These are phyloP conservation scores for Endoconidiophora polonica DNA, from an alignment of 2,329 filamentous ascomycete genomes.

Conservation along the genomic window DNA sequence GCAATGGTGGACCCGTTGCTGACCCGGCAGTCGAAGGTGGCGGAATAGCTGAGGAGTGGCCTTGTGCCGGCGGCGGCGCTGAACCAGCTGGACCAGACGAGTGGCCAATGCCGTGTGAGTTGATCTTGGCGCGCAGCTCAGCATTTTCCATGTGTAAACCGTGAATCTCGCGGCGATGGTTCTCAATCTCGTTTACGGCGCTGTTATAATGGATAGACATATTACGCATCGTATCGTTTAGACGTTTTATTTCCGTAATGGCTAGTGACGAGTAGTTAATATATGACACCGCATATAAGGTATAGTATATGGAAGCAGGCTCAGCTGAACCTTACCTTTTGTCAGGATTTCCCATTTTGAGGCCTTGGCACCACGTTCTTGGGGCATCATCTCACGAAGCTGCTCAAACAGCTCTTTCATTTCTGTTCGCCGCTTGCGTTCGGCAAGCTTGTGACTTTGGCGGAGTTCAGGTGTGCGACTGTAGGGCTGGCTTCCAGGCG, in stretches of 20 bases:
- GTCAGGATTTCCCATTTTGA: slow-evolving; percentile 83
- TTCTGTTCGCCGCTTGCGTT: slow-evolving; percentile 67
- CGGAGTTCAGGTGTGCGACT: slow-evolving; percentile 68
- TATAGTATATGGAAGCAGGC: neutral
- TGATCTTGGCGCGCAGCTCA: slow-evolving; percentile 26
- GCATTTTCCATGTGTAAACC: slow-evolving; percentile 30
- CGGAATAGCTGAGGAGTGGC: slow-evolving; percentile 15
- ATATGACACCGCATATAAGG: neutral
- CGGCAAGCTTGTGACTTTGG: slow-evolving; percentile 71
- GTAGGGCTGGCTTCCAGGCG: slow-evolving; percentile 51
- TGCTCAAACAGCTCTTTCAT: slow-evolving; percentile 83
- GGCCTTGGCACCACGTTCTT: slow-evolving; percentile 67
- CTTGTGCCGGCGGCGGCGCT: slow-evolving; percentile 18
- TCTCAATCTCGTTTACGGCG: slow-evolving; percentile 28
- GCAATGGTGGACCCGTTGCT: slow-evolving; percentile 15
- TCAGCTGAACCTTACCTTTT: slow-evolving; percentile 43
- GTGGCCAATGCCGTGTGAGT: slow-evolving; percentile 6
- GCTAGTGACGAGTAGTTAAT: slow-evolving; percentile 23
- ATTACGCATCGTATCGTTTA: slow-evolving; percentile 30
- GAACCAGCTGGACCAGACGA: slow-evolving; percentile 14
- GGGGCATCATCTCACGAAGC: slow-evolving; percentile 59
- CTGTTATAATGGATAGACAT: slow-evolving; percentile 30
- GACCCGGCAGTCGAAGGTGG: slow-evolving; percentile 17
- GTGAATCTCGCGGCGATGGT: slow-evolving; percentile 33
- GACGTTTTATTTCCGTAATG: slow-evolving; percentile 43